Evolutionary conservation across 2,329 filamentous ascomycete species (phyloP), one percentile per base, ranked within the genome.

Genomic region (Stachybotrys chartarum): DNA sequence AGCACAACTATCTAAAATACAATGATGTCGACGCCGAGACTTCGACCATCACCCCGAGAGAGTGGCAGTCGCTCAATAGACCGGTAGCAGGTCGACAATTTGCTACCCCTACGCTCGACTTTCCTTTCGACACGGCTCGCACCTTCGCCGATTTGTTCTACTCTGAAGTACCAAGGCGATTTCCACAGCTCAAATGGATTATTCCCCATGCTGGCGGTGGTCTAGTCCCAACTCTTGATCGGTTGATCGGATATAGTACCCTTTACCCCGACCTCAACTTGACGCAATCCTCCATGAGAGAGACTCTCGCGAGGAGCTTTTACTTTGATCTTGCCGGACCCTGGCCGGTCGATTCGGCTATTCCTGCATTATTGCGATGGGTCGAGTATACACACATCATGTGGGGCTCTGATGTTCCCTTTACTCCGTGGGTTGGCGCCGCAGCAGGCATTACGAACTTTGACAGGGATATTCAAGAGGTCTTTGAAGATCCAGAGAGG

Each of bases 231-330:
- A 64, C 62, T 0, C 17, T 66, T 1, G 63, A 66, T 7, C 55
- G 64, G 3, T 49, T 56, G 5, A 8, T 52, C 12, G n/a, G 45
- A 3, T 84, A 77, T 49, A 87, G 73, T n/a, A 63, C 66, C 44
- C 55, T 62, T 10, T 58, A 49, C 42, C 56, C 56, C 14, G 31
- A 54, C 3, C n/a, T 51, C 11, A 64, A 57, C 17, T 44, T 60
- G 2, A 68, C 63, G 1, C 61, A 58, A 5, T 78, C 83, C 1
- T 51, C 42, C 1, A 30, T 65, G 49, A 60, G 54, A 12, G 55
- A 50, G 1, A 59, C 56, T 4, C 55, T 65, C 0, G 39, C 53
- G 0, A 46, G 49, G 0, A 61, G 56, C 30, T 65, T 65, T 52
- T 65, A 61, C 56, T 63, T 65, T 45, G 63, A 65, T n/a, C 59